Conservation (phyloP, 1,284 basidiomycete genomes). For the Farysia itapuensis region DNA sequence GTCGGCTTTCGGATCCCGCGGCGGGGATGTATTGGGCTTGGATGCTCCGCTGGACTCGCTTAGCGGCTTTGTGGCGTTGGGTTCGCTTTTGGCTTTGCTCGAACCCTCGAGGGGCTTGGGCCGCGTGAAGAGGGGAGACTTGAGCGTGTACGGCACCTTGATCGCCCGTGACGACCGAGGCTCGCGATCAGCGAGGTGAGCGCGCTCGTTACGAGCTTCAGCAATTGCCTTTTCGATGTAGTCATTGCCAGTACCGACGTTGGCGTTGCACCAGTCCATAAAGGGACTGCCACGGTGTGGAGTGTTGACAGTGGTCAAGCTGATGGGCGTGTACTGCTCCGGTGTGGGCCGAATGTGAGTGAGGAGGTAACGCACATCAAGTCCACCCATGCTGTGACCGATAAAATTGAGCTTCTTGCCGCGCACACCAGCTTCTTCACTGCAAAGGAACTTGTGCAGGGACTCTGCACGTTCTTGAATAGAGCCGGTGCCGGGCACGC, state of each 20-base stretch:
- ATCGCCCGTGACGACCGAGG: conserved; percentile 7
- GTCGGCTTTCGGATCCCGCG: conserved; percentile 1
- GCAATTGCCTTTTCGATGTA: conserved; percentile 50
- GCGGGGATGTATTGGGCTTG: neutral
- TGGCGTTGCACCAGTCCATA: conserved; percentile 89
- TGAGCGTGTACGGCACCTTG: conserved; percentile 50
- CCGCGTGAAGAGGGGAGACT: conserved; percentile 49
- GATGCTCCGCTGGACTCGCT: neutral
- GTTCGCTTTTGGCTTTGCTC: conserved; percentile 9
- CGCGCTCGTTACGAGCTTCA: conserved; percentile 31
- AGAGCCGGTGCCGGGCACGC: conserved; percentile 91
- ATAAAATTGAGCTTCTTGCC: conserved; percentile 85
- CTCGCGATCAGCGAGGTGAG: conserved; percentile 14
- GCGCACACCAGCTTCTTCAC: conserved; percentile 65
- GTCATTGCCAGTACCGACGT: conserved; percentile 57
- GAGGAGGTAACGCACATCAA: conserved; percentile 73
- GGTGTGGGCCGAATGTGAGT: conserved; percentile 73
- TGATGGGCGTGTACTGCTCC: conserved; percentile 78
- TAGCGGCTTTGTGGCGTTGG: neutral
- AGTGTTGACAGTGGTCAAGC: conserved; percentile 85
- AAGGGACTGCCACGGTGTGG: conserved; percentile 96
- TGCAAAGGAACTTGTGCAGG: conserved; percentile 73
- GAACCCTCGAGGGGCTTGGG: conserved; percentile 31
- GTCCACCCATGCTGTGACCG: conserved; percentile 84
- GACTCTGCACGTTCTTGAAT: conserved; percentile 79